Evolutionary conservation across 1,284 basidiomycete genomes (phyloP).

Genomic region (Tilletia horrida): DNA sequence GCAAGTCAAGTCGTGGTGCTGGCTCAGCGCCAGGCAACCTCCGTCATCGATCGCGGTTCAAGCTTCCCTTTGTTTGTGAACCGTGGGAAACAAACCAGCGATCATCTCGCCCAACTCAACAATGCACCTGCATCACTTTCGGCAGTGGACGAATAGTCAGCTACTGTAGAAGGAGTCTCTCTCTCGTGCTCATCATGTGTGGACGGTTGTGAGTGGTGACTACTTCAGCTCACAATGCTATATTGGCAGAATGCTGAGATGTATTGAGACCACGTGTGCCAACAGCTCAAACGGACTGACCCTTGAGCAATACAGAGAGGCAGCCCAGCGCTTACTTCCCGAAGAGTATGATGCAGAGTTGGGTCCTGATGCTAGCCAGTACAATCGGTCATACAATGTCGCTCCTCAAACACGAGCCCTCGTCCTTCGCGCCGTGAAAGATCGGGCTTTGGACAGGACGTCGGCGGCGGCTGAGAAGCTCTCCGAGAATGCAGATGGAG

Average conservation of each 20-base stretch:
- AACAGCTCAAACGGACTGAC: conserved; percentile 31
- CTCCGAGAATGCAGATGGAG: conserved; percentile 20
- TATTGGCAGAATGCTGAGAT: too few relatives aligned
- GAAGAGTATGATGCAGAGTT: neutral
- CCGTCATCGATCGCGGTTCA: too few relatives aligned
- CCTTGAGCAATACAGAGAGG: conserved; percentile 29
- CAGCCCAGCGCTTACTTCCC: neutral
- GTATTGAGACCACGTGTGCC: neutral
- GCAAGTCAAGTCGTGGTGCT: too few relatives aligned
- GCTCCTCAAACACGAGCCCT: conserved; percentile 41
- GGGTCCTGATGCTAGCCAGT: conserved; percentile 28
- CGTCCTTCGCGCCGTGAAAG: conserved; percentile 29
- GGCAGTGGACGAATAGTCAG: too few relatives aligned
- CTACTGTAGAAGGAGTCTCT: too few relatives aligned
- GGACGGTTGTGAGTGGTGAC: conserved; percentile 8
- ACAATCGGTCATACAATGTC: conserved; percentile 46
- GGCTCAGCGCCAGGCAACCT: too few relatives aligned
- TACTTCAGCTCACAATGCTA: neutral
- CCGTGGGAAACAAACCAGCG: too few relatives aligned
- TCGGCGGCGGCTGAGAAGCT: conserved; percentile 13
- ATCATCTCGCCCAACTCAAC: too few relatives aligned
- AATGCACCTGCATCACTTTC: too few relatives aligned
- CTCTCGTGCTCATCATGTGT: neutral
- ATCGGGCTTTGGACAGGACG: conserved; percentile 16
- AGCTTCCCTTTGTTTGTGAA: too few relatives aligned